Base-by-base conservation (phyloP, 768 basidiomycete species). In the Tremella yokohamensis region DNA sequence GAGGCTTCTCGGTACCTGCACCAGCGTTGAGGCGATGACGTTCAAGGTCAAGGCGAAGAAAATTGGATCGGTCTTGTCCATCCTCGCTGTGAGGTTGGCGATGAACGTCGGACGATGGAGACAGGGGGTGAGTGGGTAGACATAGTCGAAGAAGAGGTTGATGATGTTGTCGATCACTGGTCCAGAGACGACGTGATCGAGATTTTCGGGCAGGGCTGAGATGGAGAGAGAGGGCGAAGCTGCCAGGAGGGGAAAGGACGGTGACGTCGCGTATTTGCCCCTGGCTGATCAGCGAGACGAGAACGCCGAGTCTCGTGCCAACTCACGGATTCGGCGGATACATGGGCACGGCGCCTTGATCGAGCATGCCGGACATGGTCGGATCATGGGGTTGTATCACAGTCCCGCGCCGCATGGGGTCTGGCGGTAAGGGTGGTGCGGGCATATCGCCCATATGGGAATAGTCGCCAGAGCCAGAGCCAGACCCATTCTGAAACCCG, bases 61-160 rank as follows among this genome's bases (percentile, higher is more conserved):
- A 19, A 66, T 40, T 8, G 71, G 66, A 50, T 73, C 71, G 3
- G 58, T 52, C 72, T 90, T 88, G 78, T 93, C 91, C 56, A 87
- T 77, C 45, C 84, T 83, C 0, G 85, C 80, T 58, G 86, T 84
- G 26, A 96, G 80, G 77, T 91, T 88, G n/a, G 88, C 86, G 84
- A 92, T 85, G 74, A 92, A 93, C 0, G 89, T 90, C 29, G 89
- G 89, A 68, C 88, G 89, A 79, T 96, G 91, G 39, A 96, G 79
- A 75, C 89, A 91, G 3, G 91, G 91, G 8, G 89, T 94, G 42
- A 94, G 81, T 8, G 91, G 90, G 74, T 91, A 91, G 40, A 72
- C 70, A 52, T 66, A 70, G 53, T 69, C 63, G 57, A 72, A 72
- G 52, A 69, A 72, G 2, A 68, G 47, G 9, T 49, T 54, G 47